Evolutionary conservation across 495 filamentous ascomycete species (phyloP).

Genomic region (Bacidia gigantensis): DNA sequence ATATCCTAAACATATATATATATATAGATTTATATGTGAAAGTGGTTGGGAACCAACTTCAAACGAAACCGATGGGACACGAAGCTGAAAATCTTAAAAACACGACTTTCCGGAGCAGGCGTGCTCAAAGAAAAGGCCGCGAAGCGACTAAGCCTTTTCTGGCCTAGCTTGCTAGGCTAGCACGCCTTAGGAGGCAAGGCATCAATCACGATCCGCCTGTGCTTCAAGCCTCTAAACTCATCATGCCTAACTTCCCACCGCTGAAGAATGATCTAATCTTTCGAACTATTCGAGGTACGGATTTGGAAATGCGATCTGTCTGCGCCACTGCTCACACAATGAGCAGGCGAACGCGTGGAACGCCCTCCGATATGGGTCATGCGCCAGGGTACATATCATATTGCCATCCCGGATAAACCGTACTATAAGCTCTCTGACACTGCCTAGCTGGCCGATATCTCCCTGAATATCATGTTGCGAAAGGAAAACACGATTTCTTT

Average conservation of each 20-base stretch:
- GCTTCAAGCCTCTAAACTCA: too few species aligned
- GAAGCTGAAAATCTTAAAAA: too few species aligned
- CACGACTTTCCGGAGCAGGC: too few species aligned
- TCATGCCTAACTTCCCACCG: conserved; percentile 44
- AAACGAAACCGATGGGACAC: too few species aligned
- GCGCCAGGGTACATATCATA: conserved; percentile 63
- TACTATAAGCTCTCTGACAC: conserved; percentile 8
- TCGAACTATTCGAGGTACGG: conserved; percentile 71
- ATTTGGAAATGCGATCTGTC: conserved; percentile 7
- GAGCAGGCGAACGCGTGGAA: conserved; percentile 72
- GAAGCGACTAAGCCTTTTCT: too few species aligned
- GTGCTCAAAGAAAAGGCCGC: too few species aligned
- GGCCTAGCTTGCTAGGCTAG: too few species aligned
- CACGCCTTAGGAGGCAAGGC: too few species aligned
- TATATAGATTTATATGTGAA: too few species aligned
- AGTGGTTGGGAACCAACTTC: too few species aligned
- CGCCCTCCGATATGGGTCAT: conserved; percentile 96
- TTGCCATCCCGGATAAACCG: background rate
- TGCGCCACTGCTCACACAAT: conserved; percentile 18
- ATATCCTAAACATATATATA: too few species aligned
- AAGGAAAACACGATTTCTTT: conserved; percentile 85
- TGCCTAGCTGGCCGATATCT: conserved; percentile 81
- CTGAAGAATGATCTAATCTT: conserved; percentile 84
- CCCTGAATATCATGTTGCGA: conserved; percentile 91
- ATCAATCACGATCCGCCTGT: too few species aligned